These are phyloP conservation scores for Eragrostis curvula DNA, from an alignment of 176 grass and related monocot genomes.

Conservation along the genomic window DNA sequence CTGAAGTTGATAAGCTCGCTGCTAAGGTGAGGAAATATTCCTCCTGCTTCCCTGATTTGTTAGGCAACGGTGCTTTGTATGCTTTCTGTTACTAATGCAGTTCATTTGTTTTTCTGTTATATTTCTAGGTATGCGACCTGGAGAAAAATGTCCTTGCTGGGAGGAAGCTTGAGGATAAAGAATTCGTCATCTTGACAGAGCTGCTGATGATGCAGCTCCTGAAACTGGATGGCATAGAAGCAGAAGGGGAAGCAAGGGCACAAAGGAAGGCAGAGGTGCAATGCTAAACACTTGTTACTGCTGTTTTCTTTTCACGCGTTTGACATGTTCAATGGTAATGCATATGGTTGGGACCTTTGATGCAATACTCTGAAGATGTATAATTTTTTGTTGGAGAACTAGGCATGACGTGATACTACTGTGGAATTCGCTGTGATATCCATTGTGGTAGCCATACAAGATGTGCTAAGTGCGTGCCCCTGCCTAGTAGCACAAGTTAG, in stretches of 20 bases:
- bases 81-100: constrained; percentile 1
- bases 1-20: constrained; percentile 81
- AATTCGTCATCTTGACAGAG: constrained; percentile 83
- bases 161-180: constrained; percentile 73
- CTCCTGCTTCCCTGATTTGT: constrained; percentile 7
- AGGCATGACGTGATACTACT: background rate
- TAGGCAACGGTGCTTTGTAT: background rate
- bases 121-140: constrained; percentile 70
- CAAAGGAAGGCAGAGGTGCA: constrained; percentile 87
- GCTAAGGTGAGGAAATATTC: constrained; percentile 60
- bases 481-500: background rate
- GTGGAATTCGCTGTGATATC: background rate
- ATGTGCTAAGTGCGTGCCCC: background rate
- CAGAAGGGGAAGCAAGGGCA: constrained; percentile 83
- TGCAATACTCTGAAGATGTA: background rate
- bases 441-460: constrained; percentile 4
- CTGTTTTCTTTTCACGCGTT: background rate
- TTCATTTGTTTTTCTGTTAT: constrained; percentile 7
- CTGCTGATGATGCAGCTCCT: constrained; percentile 90
- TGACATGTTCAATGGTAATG: background rate
- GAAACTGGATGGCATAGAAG: constrained; percentile 88
- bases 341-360: background rate
- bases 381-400: background rate
- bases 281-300: background rate
- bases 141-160: constrained; percentile 64